phyloP scores from a whole-genome alignment of 495 filamentous ascomycete species.

The Podospora australis region DNA sequence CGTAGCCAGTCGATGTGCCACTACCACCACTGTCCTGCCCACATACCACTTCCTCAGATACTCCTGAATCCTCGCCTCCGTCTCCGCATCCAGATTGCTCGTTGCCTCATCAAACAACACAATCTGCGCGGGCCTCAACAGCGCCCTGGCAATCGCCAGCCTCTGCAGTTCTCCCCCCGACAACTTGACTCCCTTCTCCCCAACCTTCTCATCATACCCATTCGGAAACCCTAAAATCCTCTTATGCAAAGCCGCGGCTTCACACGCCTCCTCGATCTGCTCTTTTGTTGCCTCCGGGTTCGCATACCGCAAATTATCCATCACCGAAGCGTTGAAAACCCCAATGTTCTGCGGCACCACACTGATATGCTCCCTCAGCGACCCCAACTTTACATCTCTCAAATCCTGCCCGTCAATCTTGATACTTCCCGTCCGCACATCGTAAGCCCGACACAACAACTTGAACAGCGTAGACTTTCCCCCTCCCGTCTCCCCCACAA shows the following conservation, averaged over 20 bases:
- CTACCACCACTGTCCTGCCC: no score
- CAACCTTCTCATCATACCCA: slow-evolving; percentile 80
- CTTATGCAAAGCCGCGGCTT: slow-evolving; percentile 87
- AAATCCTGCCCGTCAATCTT: slow-evolving; percentile 77
- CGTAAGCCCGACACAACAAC: slow-evolving; percentile 88
- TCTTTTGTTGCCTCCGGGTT: slow-evolving; percentile 76
- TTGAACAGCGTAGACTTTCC: slow-evolving; percentile 94
- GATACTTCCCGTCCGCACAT: slow-evolving; percentile 65
- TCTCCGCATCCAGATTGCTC: slow-evolving; percentile 49
- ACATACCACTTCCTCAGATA: no score
- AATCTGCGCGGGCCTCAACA: slow-evolving; percentile 61
- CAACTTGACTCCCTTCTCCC: slow-evolving; percentile 89
- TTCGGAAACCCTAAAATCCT: slow-evolving; percentile 90
- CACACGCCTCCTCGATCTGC: slow-evolving; percentile 76
- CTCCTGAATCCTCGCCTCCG: slow-evolving; percentile 24
- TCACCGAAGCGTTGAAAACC: slow-evolving; percentile 88
- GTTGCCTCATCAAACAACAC: slow-evolving; percentile 77
- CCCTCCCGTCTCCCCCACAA: slow-evolving; percentile 90
- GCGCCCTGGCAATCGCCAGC: slow-evolving; percentile 55
- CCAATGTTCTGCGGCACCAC: slow-evolving; percentile 94
- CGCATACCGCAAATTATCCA: slow-evolving; percentile 92
- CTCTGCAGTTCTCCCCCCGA: slow-evolving; percentile 77
- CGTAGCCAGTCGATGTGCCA: no score
- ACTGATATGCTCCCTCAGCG: slow-evolving; percentile 73
- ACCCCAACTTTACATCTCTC: slow-evolving; percentile 75